These are phyloP conservation scores for Entelexis paramagnoliae DNA, from an alignment of 1,139 yeast species.

Conservation along the genomic window DNA sequence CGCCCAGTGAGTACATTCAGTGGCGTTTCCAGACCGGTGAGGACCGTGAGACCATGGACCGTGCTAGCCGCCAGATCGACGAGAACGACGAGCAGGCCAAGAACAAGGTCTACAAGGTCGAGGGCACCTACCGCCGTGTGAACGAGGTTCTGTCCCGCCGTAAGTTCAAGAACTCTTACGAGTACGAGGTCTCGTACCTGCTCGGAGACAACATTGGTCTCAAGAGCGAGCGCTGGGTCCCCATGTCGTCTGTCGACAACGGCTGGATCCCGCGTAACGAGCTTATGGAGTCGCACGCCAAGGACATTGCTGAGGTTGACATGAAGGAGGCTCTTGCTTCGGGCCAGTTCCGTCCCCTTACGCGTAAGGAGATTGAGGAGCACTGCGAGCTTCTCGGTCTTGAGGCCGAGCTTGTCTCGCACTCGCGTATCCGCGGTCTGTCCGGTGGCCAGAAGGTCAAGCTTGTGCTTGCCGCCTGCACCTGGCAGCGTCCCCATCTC, in stretches of 20 bases:
- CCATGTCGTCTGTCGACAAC: conserved; percentile 99
- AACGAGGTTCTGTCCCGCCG: conserved; percentile 93
- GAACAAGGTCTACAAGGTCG: conserved; percentile 99
- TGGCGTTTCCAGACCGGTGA: conserved; percentile 99
- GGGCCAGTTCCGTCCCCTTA: conserved; percentile 99
- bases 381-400: conserved; percentile 98
- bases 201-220: conserved; percentile 98
- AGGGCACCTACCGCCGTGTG: conserved; percentile 97
- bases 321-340: conserved; percentile 99
- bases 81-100: conserved; percentile 95
- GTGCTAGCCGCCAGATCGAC: conserved; percentile 97
- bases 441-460: conserved; percentile 99
- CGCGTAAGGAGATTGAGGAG: conserved; percentile 98
- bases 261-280: conserved; percentile 99
- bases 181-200: conserved; percentile 94
- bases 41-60: conserved; percentile 99
- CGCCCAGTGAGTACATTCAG: conserved; percentile 99
- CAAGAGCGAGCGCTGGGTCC: conserved; percentile 99
- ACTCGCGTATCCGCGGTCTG: conserved; percentile 99
- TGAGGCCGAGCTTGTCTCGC: conserved; percentile 97
- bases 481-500: conserved; percentile 99
- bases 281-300: conserved; percentile 94
- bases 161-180: conserved; percentile 99
- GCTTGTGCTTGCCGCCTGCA: conserved; percentile 98
- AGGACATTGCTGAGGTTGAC: conserved; percentile 99